Evolutionary conservation across 352 stramenopile species (phyloP).

Genomic region (Phytophthora ramorum): DNA sequence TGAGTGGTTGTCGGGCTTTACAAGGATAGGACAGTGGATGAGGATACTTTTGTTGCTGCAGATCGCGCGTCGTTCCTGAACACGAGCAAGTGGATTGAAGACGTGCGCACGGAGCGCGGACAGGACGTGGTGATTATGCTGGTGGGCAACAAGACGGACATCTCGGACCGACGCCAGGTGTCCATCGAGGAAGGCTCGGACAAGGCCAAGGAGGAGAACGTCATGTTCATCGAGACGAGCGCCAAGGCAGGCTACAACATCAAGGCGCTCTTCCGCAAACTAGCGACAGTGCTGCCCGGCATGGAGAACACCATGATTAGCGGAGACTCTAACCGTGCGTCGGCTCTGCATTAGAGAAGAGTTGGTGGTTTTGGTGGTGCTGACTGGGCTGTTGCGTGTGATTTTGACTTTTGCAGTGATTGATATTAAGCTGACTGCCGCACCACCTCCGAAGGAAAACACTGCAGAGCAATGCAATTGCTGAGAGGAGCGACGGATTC

Average conservation of each 20-base stretch:
- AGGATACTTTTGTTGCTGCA: constrained; percentile 32
- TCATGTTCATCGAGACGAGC: constrained; percentile 99
- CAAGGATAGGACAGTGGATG: background rate
- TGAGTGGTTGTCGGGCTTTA: constrained; percentile 38
- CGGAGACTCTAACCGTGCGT: constrained; percentile 87
- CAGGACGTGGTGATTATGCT: constrained; percentile 99
- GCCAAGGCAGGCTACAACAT: constrained; percentile 99
- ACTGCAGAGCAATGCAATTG: constrained; percentile 76
- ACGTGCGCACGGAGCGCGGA: constrained; percentile 97
- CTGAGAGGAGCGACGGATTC: constrained; percentile 39
- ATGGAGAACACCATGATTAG: constrained; percentile 93
- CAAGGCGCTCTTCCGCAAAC: constrained; percentile 99
- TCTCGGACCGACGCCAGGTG: constrained; percentile 96
- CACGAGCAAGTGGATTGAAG: constrained; percentile 99
- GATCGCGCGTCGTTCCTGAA: constrained; percentile 98
- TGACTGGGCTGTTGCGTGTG: constrained; percentile 12
- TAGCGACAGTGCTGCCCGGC: constrained; percentile 97
- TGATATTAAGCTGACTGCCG: constrained; percentile 89
- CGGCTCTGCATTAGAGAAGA: background rate
- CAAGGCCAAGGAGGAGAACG: constrained; percentile 97
- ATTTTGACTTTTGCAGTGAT: constrained; percentile 58
- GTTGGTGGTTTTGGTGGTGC: constrained; percentile 1
- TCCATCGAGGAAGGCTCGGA: constrained; percentile 98
- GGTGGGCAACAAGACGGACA: constrained; percentile 99
- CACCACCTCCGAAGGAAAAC: constrained; percentile 79